Conservation (phyloP, 192 early-diverging fungal genomes). For the Entomortierella lignicola region DNA sequence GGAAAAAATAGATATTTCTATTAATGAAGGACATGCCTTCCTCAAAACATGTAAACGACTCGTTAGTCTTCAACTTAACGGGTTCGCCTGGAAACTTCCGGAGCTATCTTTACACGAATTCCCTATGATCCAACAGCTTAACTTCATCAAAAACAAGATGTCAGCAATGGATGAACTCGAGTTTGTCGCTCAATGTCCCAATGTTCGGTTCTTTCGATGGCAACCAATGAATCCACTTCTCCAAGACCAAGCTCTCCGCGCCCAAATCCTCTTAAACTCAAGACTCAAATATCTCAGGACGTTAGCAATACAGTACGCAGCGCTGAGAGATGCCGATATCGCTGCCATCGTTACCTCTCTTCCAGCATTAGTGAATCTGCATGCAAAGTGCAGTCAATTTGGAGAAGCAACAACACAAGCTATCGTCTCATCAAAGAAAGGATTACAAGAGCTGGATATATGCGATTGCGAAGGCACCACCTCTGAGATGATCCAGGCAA, state of each 20-base stretch:
- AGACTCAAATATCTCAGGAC: conserved; percentile 1
- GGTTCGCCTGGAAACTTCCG: conserved; percentile 3
- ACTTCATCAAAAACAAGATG: conserved; percentile 18
- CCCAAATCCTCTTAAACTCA: neutral
- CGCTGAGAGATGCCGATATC: conserved; percentile 12
- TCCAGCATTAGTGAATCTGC: conserved; percentile 11
- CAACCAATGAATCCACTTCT: neutral
- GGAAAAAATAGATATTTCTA: neutral
- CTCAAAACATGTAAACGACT: conserved; percentile 3
- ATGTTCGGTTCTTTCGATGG: conserved; percentile 8
- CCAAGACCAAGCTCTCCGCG: neutral
- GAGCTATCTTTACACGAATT: neutral
- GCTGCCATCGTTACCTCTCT: conserved; percentile 6
- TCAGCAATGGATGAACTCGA: conserved; percentile 9
- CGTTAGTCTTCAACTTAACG: neutral
- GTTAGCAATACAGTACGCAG: neutral
- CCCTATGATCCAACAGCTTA: conserved; percentile 3
- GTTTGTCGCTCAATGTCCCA: conserved; percentile 5
- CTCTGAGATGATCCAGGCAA: neutral
- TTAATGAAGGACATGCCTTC: neutral
- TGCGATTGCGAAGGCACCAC: neutral
- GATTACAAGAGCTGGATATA: conserved; percentile 15
- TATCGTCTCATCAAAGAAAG: neutral
- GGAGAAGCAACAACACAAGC: neutral
- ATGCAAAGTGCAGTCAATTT: conserved; percentile 6